Percentiles rank a stretch among this genome's conserved stretches.
These are phyloP conservation scores for Vanderwaltozyma tropicalis DNA, from an alignment of 805 yeast genomes.

Conservation along the genomic window DNA sequence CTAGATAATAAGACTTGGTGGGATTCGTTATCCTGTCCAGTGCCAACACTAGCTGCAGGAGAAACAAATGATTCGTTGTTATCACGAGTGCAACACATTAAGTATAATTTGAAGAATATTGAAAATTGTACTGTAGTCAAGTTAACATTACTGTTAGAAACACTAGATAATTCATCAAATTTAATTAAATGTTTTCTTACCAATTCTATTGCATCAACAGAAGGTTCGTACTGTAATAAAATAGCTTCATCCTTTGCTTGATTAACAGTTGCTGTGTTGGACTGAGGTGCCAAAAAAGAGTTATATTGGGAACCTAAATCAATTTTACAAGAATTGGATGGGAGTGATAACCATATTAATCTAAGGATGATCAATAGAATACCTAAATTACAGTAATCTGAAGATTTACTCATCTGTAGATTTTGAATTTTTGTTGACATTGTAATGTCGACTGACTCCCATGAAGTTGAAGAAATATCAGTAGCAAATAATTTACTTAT, in stretches of 20 bases:
- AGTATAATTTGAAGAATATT: conserved; percentile 45
- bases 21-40: conserved; percentile 44
- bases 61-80: conserved; percentile 25
- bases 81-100: conserved; percentile 37
- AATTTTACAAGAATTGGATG: conserved; percentile 31
- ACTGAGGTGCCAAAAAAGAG: not conserved
- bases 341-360: conserved; percentile 46
- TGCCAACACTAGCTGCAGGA: not conserved
- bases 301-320: conserved; percentile 13
- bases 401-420: conserved; percentile 24
- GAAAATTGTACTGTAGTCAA: conserved; percentile 46
- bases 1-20: conserved; percentile 44
- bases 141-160: conserved; percentile 27
- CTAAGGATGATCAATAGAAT: conserved; percentile 44
- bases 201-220: conserved; percentile 19
- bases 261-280: not conserved
- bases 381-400: conserved; percentile 37
- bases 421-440: not conserved
- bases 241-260: conserved; percentile 18
- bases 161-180: conserved; percentile 27
- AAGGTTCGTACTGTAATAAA: conserved; percentile 19
- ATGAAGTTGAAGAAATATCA: not conserved
- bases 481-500: conserved; percentile 1
- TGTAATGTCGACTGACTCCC: not conserved
- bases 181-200: conserved; percentile 23